Evolutionary conservation across 306 rosid genomes (phyloP).

Genomic region (Prunus dulcis): DNA sequence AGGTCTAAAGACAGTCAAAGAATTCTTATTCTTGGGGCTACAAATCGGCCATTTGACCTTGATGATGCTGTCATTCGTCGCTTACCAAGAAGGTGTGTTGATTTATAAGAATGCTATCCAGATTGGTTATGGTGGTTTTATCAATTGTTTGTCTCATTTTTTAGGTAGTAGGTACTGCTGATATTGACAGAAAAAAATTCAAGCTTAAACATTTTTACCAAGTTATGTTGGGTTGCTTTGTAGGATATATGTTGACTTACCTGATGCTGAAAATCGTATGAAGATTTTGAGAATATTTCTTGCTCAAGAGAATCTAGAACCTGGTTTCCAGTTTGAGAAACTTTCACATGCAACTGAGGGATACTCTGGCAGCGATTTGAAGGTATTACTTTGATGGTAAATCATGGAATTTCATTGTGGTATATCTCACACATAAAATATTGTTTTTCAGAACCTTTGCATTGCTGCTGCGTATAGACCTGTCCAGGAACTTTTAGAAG

Average conservation of each 20-base stretch:
- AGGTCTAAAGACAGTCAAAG: constrained; percentile 90
- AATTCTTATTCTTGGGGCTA: constrained; percentile 95
- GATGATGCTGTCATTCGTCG: constrained; percentile 99
- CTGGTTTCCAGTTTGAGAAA: constrained; percentile 63
- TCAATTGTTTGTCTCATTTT: not conserved
- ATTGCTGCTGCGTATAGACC: constrained; percentile 95
- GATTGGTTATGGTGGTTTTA: not conserved
- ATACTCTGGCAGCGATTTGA: constrained; percentile 96
- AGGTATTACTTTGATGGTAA: constrained; percentile 44
- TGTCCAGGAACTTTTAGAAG: constrained; percentile 85
- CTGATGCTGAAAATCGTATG: constrained; percentile 82
- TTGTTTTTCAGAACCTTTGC: constrained; percentile 76
- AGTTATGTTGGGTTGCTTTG: constrained; percentile 20
- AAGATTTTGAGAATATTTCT: constrained; percentile 92
- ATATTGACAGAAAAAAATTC: not conserved
- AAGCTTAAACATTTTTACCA: not conserved
- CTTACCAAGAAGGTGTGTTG: constrained; percentile 82
- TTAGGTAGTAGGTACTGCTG: not conserved
- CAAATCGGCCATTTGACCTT: constrained; percentile 95
- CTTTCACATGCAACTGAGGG: constrained; percentile 88
- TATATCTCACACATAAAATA: constrained; percentile 12
- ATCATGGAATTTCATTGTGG: not conserved
- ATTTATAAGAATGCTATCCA: not conserved
- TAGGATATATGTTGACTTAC: constrained; percentile 94
- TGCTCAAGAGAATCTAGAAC: constrained; percentile 64